phyloP scores from a whole-genome alignment of 1,139 yeast species.

The Candida tetrigidarum region DNA sequence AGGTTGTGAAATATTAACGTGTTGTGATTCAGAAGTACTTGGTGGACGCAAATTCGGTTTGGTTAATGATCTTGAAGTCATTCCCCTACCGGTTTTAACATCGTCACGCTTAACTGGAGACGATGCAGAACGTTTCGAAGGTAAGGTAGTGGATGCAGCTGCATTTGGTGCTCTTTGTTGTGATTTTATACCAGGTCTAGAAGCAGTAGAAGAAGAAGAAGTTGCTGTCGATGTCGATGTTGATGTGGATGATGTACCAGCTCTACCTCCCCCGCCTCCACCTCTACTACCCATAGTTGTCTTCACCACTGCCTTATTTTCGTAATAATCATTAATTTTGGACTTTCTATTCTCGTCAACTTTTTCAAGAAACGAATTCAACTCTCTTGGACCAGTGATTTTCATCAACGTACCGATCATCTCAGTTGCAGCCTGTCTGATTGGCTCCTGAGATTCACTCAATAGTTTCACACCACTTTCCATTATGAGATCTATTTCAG shows the following conservation, averaged over 20 bases:
- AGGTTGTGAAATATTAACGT: not conserved
- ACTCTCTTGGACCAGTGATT: conserved; percentile 73
- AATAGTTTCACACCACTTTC: conserved; percentile 61
- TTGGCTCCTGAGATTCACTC: conserved; percentile 84
- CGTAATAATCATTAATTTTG: conserved; percentile 66
- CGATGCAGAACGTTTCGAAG: conserved; percentile 67
- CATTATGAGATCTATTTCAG: conserved; percentile 62
- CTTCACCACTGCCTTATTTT: conserved; percentile 55
- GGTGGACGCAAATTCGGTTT: conserved; percentile 22
- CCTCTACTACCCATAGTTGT: conserved; percentile 23
- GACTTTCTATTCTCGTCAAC: conserved; percentile 75
- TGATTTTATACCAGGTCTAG: conserved; percentile 17
- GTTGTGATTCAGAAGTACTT: conserved; percentile 7
- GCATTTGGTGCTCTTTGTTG: conserved; percentile 8
- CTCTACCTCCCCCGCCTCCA: not conserved
- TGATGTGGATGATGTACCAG: conserved; percentile 12
- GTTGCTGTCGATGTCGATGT: conserved; percentile 10
- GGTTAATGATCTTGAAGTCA: conserved; percentile 42
- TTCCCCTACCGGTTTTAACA: conserved; percentile 38
- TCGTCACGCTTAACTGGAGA: conserved; percentile 60
- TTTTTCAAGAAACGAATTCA: conserved; percentile 61
- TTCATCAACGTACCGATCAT: conserved; percentile 84
- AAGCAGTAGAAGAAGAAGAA: too few relatives aligned
- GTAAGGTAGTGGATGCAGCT: conserved; percentile 38
- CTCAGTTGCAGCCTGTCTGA: conserved; percentile 79